Evolutionary conservation across 2,329 filamentous ascomycete genomes (phyloP).

Genomic region (Fusarium austroafricanum): DNA sequence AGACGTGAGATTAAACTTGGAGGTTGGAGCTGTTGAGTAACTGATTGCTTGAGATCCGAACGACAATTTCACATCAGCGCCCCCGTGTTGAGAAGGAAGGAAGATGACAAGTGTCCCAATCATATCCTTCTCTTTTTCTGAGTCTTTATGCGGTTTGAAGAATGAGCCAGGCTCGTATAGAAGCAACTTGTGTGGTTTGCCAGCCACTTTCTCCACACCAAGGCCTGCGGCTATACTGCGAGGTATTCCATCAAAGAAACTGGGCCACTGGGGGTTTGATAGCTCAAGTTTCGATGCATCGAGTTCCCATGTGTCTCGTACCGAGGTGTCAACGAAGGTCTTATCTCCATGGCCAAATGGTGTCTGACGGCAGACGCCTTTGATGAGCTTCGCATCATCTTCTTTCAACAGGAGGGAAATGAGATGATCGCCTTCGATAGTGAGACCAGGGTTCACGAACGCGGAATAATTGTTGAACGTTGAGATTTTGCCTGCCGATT

Average conservation of each 20-base stretch:
- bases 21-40: slow-evolving; percentile 14
- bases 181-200: slow-evolving; percentile 21
- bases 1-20: slow-evolving; percentile 20
- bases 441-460: slow-evolving; percentile 16
- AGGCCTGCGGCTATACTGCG: not conserved
- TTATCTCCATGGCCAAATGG: slow-evolving; percentile 21
- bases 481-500: no score
- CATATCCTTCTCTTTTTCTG: slow-evolving; percentile 11
- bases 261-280: slow-evolving; percentile 3
- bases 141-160: slow-evolving; percentile 21
- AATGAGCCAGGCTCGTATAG: slow-evolving; percentile 32
- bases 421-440: not conserved
- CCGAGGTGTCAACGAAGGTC: slow-evolving; percentile 9
- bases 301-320: slow-evolving; percentile 27
- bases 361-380: slow-evolving; percentile 8
- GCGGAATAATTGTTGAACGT: no score
- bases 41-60: slow-evolving; percentile 3
- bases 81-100: slow-evolving; percentile 26
- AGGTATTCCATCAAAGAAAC: not conserved
- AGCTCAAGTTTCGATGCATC: slow-evolving; percentile 16
- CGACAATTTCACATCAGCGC: slow-evolving; percentile 13
- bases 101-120: slow-evolving; percentile 20
- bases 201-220: not conserved
- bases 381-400: slow-evolving; percentile 12
- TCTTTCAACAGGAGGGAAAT: slow-evolving; percentile 14